Evolutionary conservation across 2,329 filamentous ascomycete species (phyloP).

Genomic region (Xylariaceae sp.): DNA sequence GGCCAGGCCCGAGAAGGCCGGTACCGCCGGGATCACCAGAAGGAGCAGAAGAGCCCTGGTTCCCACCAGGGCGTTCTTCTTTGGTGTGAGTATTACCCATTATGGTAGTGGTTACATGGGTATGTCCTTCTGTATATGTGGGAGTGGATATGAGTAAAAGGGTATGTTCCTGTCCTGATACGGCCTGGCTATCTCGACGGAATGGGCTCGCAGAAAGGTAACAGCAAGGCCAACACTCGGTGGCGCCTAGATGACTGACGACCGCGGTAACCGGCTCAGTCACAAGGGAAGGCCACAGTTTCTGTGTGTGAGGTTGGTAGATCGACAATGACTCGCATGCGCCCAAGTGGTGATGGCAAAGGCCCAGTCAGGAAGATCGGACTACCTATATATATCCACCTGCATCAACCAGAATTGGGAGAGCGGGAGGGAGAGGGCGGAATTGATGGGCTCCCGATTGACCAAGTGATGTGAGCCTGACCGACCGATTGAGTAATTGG

Average conservation of each 20-base stretch:
- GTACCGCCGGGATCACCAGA: slow-evolving; percentile 8
- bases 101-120: not conserved
- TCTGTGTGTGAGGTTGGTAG: slow-evolving; percentile 4
- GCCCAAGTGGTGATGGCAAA: not conserved
- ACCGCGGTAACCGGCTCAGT: not conserved
- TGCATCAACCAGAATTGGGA: not conserved
- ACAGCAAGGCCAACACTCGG: not conserved
- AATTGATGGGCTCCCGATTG: not conserved
- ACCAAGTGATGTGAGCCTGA: not conserved
- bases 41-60: slow-evolving; percentile 7
- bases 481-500: not conserved
- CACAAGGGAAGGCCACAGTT: slow-evolving; percentile 1
- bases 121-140: not conserved
- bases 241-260: not conserved
- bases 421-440: not conserved
- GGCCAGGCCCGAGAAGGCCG: slow-evolving; percentile 6
- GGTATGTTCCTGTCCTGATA: not conserved
- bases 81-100: slow-evolving; percentile 22
- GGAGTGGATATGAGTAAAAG: not conserved
- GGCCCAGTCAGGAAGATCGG: not conserved
- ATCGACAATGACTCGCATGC: slow-evolving; percentile 12
- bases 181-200: not conserved
- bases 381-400: not conserved
- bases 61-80: slow-evolving; percentile 13
- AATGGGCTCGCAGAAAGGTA: not conserved